Conservation (phyloP, 352 stramenopile species). For the Blastocystis sp. region DNA sequence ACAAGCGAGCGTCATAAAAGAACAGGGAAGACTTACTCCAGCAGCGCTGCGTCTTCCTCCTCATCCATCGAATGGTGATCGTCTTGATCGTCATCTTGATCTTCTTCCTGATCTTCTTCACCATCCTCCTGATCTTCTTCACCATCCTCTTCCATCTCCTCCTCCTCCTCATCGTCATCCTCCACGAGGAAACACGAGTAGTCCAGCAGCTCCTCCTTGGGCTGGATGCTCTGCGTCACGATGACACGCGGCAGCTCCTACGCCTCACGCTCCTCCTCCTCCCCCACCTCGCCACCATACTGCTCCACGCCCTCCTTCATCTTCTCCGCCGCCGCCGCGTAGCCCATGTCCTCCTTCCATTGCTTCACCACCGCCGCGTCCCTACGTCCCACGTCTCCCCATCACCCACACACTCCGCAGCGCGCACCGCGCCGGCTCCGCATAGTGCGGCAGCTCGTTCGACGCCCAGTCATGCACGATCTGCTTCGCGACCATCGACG, state of each 20-base stretch:
- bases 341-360: slow-evolving; percentile 34
- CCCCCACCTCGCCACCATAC: not conserved
- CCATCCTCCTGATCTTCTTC: not conserved
- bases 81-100: not conserved
- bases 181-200: slow-evolving; percentile 19
- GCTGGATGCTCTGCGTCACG: not conserved
- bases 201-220: slow-evolving; percentile 17
- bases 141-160: slow-evolving; percentile 17
- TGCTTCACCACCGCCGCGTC: not conserved
- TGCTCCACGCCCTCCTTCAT: slow-evolving; percentile 15
- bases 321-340: not conserved
- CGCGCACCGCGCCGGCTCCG: not conserved
- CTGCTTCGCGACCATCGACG: not conserved
- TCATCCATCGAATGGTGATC: not conserved
- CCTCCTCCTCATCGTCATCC: not conserved
- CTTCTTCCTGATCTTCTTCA: not conserved
- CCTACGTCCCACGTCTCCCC: not conserved
- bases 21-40: slow-evolving; percentile 5
- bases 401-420: not conserved
- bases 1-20: too few species aligned
- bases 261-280: not conserved
- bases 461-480: not conserved
- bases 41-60: not conserved
- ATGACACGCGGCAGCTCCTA: not conserved
- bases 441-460: slow-evolving; percentile 17